These are phyloP conservation scores for Ceratobasidium sp. DNA, from an alignment of 1,284 basidiomycete species.

Conservation along the genomic window DNA sequence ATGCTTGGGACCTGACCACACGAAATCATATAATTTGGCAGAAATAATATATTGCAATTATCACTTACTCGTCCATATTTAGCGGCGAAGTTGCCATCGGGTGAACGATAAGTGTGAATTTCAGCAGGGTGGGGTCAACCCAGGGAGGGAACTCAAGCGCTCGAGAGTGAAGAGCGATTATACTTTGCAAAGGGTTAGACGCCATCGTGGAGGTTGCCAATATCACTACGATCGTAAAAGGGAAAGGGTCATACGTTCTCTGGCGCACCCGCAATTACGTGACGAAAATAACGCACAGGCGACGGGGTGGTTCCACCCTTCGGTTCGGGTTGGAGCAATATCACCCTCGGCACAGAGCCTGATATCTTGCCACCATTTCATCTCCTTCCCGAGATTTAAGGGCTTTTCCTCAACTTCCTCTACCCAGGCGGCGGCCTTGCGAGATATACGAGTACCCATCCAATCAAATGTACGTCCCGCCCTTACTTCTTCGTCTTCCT, in stretches of 20 bases:
- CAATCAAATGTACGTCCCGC: constrained; percentile 82
- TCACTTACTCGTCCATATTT: constrained; percentile 79
- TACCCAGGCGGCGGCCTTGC: constrained; percentile 74
- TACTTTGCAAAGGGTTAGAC: constrained; percentile 79
- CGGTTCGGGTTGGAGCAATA: constrained; percentile 71
- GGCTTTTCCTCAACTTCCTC: constrained; percentile 65
- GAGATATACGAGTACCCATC: constrained; percentile 76
- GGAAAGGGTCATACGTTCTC: background rate
- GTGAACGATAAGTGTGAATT: constrained; percentile 81
- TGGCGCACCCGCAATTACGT: background rate
- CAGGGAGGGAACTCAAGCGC: constrained; percentile 75
- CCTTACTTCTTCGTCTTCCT: constrained; percentile 80
- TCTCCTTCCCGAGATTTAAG: constrained; percentile 59
- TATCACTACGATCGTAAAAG: constrained; percentile 66
- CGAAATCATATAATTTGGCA: constrained; percentile 14
- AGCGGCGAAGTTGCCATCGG: constrained; percentile 71
- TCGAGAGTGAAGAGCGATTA: constrained; percentile 75
- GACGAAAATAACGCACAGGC: constrained; percentile 66
- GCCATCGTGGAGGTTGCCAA: constrained; percentile 80
- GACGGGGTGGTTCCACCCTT: constrained; percentile 86
- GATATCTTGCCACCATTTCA: constrained; percentile 88
- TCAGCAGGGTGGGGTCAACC: constrained; percentile 77
- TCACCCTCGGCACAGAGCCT: constrained; percentile 79
- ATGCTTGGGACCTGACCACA: constrained; percentile 70
- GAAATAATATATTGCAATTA: background rate